Conservation (phyloP, 1,284 basidiomycete species). For the Psilocybe mexicana region DNA sequence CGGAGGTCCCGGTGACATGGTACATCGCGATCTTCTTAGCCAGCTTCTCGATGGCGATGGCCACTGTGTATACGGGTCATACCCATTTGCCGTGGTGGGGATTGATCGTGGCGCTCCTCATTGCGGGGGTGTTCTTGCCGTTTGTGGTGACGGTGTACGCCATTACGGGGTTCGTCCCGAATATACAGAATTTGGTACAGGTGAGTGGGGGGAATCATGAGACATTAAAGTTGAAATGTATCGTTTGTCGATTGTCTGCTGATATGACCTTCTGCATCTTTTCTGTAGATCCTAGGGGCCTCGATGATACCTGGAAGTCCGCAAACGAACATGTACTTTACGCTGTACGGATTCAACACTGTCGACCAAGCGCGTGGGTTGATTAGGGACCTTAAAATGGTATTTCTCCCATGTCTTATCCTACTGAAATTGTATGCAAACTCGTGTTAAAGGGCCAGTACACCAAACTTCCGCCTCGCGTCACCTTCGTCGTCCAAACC, state of each 20-base stretch:
- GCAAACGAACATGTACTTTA: slow-evolving; percentile 53
- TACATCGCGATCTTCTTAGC: slow-evolving; percentile 47
- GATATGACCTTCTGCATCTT: slow-evolving; percentile 27
- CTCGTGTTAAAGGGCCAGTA: slow-evolving; percentile 48
- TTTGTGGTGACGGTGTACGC: slow-evolving; percentile 57
- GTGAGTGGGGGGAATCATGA: slow-evolving; percentile 19
- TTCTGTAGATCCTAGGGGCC: slow-evolving; percentile 39
- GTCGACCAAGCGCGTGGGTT: slow-evolving; percentile 44
- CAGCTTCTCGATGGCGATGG: slow-evolving; percentile 49
- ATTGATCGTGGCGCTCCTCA: slow-evolving; percentile 44
- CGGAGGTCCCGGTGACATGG: slow-evolving; percentile 64
- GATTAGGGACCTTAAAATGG: slow-evolving; percentile 51
- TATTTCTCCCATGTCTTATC: background rate
- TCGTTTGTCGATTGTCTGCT: too few relatives aligned
- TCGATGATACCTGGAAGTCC: slow-evolving; percentile 41
- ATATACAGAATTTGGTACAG: slow-evolving; percentile 36
- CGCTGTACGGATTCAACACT: slow-evolving; percentile 50
- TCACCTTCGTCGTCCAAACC: slow-evolving; percentile 60
- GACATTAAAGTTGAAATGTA: too few relatives aligned
- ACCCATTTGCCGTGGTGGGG: slow-evolving; percentile 55
- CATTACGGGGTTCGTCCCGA: slow-evolving; percentile 44
- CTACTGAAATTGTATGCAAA: background rate
- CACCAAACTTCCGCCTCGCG: slow-evolving; percentile 64
- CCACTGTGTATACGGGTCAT: slow-evolving; percentile 52
- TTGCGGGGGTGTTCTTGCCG: slow-evolving; percentile 53